A percentile compares a stretch with the other conserved stretches of the same genome.
Conservation (phyloP, 2,329 filamentous ascomycete genomes). For the Claviceps monticola region DNA sequence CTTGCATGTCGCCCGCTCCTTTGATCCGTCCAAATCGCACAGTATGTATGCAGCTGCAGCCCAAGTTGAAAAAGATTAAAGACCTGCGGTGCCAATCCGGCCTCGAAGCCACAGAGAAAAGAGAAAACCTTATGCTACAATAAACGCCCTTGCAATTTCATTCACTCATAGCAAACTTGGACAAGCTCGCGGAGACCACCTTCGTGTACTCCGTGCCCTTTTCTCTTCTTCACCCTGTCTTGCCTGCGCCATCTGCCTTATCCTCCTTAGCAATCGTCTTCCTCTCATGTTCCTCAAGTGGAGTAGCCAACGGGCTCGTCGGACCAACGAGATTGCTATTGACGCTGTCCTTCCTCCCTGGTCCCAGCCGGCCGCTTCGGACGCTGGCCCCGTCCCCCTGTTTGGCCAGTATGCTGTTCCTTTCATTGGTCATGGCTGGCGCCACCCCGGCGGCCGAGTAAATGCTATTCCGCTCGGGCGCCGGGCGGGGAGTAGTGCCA, state of each 20-base stretch:
- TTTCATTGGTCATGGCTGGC: constrained; percentile 55
- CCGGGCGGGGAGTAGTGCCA: constrained; percentile 29
- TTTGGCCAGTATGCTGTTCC: constrained; percentile 68
- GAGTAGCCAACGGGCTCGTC: constrained; percentile 49
- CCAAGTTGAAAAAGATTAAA: background rate
- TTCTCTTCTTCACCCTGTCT: constrained; percentile 7
- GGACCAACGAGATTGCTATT: constrained; percentile 56
- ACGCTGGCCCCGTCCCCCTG: constrained; percentile 62
- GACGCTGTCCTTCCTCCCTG: constrained; percentile 70
- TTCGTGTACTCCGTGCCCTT: background rate
- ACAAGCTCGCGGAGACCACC: background rate
- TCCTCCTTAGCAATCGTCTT: constrained; percentile 16
- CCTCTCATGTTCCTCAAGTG: constrained; percentile 29
- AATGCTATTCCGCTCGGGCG: constrained; percentile 59
- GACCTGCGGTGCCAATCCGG: no score
- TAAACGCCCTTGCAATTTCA: background rate
- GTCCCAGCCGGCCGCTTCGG: constrained; percentile 62
- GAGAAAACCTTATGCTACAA: background rate
- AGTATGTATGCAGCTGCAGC: background rate
- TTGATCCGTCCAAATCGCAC: background rate
- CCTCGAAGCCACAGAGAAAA: background rate
- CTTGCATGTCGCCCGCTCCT: constrained; percentile 1
- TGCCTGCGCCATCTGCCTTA: constrained; percentile 13
- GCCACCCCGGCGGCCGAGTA: constrained; percentile 63
- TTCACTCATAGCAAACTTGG: constrained; percentile 2